Evolutionary conservation across 2,329 filamentous ascomycete genomes (phyloP).

Genomic region (Ophiostoma populinum): DNA sequence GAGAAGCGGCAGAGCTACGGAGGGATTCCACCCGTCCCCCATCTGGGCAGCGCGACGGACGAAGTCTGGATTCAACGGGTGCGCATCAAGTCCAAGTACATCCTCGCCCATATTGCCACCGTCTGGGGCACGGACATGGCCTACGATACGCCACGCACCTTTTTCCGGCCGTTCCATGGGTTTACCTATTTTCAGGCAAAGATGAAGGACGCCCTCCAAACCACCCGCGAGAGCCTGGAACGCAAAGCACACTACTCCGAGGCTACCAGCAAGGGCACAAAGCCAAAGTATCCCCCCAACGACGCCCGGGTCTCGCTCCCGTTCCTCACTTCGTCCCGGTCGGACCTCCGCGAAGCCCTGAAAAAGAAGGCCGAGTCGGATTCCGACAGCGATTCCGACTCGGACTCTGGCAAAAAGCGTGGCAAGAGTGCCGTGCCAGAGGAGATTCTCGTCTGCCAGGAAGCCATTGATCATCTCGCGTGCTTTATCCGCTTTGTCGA

Average conservation of each 20-base stretch:
- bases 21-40: neutral
- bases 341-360: too few relatives aligned
- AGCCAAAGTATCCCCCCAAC: too few relatives aligned
- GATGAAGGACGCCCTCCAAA: constrained; percentile 24
- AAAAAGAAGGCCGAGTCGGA: neutral
- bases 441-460: constrained; percentile 18
- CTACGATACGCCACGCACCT: constrained; percentile 20
- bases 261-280: too few relatives aligned
- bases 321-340: too few relatives aligned
- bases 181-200: constrained; percentile 24
- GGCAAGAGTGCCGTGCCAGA: neutral
- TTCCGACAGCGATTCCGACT: neutral
- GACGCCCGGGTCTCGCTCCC: too few relatives aligned
- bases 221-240: constrained; percentile 17
- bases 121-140: constrained; percentile 13
- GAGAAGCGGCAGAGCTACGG: neutral
- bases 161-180: constrained; percentile 24
- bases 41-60: neutral
- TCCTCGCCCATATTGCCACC: constrained; percentile 20
- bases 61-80: constrained; percentile 18
- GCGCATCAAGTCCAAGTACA: constrained; percentile 23
- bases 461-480: constrained; percentile 23
- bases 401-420: constrained; percentile 6
- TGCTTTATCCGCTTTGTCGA: constrained; percentile 28
- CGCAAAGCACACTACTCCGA: too few relatives aligned